Conservation (phyloP, 129 eudicot genomes). For the Ambrosia trifida region DNA sequence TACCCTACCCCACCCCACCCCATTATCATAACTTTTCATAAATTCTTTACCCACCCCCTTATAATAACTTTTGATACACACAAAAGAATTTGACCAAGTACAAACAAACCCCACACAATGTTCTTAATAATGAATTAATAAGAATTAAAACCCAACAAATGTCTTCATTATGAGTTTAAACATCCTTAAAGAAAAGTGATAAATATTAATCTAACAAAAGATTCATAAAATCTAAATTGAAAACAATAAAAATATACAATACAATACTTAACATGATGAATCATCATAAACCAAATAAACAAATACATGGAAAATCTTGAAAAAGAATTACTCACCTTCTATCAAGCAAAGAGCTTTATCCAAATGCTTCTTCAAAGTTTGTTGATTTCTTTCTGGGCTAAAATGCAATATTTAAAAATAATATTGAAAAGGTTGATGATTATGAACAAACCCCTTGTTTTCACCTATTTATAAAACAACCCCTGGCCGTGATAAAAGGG, state of each 20-base stretch:
- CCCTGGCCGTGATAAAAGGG: conserved; percentile 15
- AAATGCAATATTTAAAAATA: conserved; percentile 13
- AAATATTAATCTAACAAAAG: neutral
- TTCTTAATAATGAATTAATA: conserved; percentile 20
- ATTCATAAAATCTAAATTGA: neutral
- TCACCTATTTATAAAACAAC: conserved; percentile 27
- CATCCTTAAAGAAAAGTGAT: no score
- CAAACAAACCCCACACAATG: conserved; percentile 14
- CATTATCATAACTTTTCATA: no score
- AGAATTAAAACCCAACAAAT: neutral
- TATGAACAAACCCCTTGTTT: conserved; percentile 23
- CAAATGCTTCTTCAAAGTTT: conserved; percentile 11
- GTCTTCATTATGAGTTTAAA: neutral
- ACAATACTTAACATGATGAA: conserved; percentile 6
- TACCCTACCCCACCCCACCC: no score
- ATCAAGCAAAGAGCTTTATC: conserved; percentile 27
- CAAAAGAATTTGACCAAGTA: conserved; percentile 5
- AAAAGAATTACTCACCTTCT: conserved; percentile 21
- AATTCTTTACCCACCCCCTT: no score
- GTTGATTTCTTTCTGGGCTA: conserved; percentile 24
- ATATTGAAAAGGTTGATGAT: conserved; percentile 5
- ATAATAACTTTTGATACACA: neutral
- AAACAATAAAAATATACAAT: conserved; percentile 21
- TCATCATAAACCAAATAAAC: neutral
- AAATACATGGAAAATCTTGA: neutral